A percentile compares a stretch with the other conserved stretches of the same genome.
Evolutionary conservation across 2,329 filamentous ascomycete species (phyloP).

Genomic region (Pseudogymnoascus sp.): DNA sequence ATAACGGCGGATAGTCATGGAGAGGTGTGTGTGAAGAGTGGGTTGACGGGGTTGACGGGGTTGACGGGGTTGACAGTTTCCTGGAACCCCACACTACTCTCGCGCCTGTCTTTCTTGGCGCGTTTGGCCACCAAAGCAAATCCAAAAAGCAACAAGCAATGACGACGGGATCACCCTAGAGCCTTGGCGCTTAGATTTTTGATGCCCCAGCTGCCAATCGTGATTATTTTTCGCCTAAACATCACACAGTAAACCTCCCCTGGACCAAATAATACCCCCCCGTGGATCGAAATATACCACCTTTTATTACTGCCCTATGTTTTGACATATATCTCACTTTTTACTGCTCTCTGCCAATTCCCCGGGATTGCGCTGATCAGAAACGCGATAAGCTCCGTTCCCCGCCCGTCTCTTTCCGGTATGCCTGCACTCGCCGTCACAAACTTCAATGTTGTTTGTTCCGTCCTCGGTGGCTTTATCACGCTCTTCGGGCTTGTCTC

Average conservation of each 20-base stretch:
- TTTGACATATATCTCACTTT: neutral
- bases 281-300: neutral
- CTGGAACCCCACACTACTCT: neutral
- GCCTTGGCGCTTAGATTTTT: neutral
- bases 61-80: neutral
- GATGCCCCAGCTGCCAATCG: neutral
- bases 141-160: neutral
- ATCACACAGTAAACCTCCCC: neutral
- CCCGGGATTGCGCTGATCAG: neutral
- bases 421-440: slow-evolving; percentile 25
- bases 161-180: neutral
- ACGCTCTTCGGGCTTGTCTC: slow-evolving; percentile 78
- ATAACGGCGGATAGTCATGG: neutral
- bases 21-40: neutral
- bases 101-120: neutral
- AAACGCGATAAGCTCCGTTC: neutral
- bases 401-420: neutral
- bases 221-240: neutral
- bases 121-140: no score
- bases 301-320: neutral
- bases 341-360: slow-evolving; percentile 1
- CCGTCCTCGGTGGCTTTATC: slow-evolving; percentile 73
- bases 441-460: slow-evolving; percentile 41
- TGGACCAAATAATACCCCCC: neutral
- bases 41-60: neutral